phyloP scores from a whole-genome alignment of 345 rosid species.

The Murraya koenigii region DNA sequence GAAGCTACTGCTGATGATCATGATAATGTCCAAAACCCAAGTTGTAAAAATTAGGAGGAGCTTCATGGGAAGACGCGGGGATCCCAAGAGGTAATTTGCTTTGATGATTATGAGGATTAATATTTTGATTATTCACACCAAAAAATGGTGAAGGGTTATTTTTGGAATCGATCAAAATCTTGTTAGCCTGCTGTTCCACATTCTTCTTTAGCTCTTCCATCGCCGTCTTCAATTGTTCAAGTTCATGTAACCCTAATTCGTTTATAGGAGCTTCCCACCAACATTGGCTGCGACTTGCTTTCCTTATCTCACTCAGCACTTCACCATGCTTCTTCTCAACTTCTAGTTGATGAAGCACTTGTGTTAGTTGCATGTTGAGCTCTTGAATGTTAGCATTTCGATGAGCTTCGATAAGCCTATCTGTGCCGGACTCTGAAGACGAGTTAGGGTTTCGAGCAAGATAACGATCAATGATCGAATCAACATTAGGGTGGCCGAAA shows the following conservation, averaged over 20 bases:
- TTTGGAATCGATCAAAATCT: conserved; percentile 12
- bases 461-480: conserved; percentile 30
- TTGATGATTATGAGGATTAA: conserved; percentile 12
- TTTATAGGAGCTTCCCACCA: conserved; percentile 36
- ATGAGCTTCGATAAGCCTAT: conserved; percentile 29
- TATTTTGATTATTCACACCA: not conserved
- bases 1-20: not conserved
- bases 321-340: conserved; percentile 28
- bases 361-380: conserved; percentile 27
- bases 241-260: conserved; percentile 23
- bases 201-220: conserved; percentile 29
- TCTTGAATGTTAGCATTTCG: conserved; percentile 25
- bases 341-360: conserved; percentile 25
- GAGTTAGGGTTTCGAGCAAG: conserved; percentile 17
- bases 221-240: conserved; percentile 21
- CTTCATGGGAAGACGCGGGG: not conserved
- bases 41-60: not conserved
- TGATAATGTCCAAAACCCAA: conserved; percentile 10
- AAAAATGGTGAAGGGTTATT: conserved; percentile 10
- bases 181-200: conserved; percentile 14
- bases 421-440: not conserved
- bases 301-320: conserved; percentile 14
- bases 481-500: conserved; percentile 44
- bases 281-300: conserved; percentile 7
- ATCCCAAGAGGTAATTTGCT: conserved; percentile 9